These are phyloP conservation scores for Boletellus deceptivus DNA, from an alignment of 1,284 basidiomycete species.

Conservation along the genomic window DNA sequence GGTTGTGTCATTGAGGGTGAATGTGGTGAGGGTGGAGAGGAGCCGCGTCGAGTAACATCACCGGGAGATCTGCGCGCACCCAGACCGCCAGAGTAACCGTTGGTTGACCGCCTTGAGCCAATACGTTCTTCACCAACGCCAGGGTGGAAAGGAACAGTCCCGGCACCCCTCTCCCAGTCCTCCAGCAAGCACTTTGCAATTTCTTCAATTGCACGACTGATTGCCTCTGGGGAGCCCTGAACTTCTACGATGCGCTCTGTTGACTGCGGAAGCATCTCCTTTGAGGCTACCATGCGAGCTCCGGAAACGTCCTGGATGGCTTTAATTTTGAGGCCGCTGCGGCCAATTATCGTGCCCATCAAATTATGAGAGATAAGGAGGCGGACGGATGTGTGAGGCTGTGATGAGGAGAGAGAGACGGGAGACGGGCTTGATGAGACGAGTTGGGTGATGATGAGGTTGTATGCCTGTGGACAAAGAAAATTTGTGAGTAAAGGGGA, in stretches of 20 bases:
- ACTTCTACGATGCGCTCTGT: conserved; percentile 98
- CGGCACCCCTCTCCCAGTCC: conserved; percentile 92
- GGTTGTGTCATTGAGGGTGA: conserved; percentile 51
- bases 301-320: conserved; percentile 98
- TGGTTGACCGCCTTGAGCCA: conserved; percentile 44
- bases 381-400: conserved; percentile 85
- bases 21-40: conserved; percentile 59
- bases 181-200: conserved; percentile 95
- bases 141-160: conserved; percentile 95
- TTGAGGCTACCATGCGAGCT: conserved; percentile 96
- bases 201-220: conserved; percentile 89
- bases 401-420: conserved; percentile 56
- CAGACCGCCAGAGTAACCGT: conserved; percentile 44
- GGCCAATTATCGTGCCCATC: conserved; percentile 99
- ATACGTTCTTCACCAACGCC: conserved; percentile 76
- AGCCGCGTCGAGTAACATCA: conserved; percentile 43
- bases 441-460: conserved; percentile 91
- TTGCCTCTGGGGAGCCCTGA: conserved; percentile 88
- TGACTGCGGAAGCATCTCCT: conserved; percentile 98
- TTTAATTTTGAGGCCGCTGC: conserved; percentile 97
- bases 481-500: conserved; percentile 1
- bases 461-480: conserved; percentile 70
- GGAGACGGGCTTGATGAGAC: conserved; percentile 75
- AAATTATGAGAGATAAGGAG: conserved; percentile 98
- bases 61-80: conserved; percentile 59